phyloP scores from a whole-genome alignment of 805 yeast species.

The Lachancea waltii region DNA sequence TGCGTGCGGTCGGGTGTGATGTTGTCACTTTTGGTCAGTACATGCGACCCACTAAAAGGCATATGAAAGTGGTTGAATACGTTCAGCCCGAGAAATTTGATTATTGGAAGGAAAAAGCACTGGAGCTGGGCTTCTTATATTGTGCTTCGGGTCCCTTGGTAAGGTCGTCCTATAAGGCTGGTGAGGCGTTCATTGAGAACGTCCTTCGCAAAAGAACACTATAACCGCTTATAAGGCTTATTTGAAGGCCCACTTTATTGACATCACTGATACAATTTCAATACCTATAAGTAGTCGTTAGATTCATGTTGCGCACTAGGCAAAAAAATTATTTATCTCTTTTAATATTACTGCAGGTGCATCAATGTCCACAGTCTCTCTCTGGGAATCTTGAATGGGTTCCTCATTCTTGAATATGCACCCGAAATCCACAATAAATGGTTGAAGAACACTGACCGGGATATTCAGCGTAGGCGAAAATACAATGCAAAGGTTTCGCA shows the following conservation, averaged over 20 bases:
- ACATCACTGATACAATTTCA: no score
- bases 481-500: constrained; percentile 71
- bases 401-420: constrained; percentile 51
- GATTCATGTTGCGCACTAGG: constrained; percentile 3
- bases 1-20: constrained; percentile 74
- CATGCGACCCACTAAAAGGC: constrained; percentile 98
- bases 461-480: constrained; percentile 75
- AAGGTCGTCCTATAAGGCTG: constrained; percentile 95
- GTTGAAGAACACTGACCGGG: constrained; percentile 52
- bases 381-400: constrained; percentile 35
- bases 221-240: no score
- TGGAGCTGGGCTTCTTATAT: constrained; percentile 85
- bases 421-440: constrained; percentile 55
- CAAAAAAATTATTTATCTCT: constrained; percentile 3
- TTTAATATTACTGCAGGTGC: constrained; percentile 37
- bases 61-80: constrained; percentile 96
- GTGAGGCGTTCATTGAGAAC: constrained; percentile 94
- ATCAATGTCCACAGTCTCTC: constrained; percentile 47
- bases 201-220: constrained; percentile 53
- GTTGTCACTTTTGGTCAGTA: constrained; percentile 98
- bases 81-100: constrained; percentile 92
- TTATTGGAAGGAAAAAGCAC: constrained; percentile 81
- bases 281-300: no score
- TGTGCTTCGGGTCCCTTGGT: constrained; percentile 98
- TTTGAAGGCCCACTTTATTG: no score